A percentile compares a stretch with the other conserved stretches of the same genome.
These are phyloP conservation scores for Chlorella sp. DNA, from an alignment of 139 green algal genomes.

Conservation along the genomic window DNA sequence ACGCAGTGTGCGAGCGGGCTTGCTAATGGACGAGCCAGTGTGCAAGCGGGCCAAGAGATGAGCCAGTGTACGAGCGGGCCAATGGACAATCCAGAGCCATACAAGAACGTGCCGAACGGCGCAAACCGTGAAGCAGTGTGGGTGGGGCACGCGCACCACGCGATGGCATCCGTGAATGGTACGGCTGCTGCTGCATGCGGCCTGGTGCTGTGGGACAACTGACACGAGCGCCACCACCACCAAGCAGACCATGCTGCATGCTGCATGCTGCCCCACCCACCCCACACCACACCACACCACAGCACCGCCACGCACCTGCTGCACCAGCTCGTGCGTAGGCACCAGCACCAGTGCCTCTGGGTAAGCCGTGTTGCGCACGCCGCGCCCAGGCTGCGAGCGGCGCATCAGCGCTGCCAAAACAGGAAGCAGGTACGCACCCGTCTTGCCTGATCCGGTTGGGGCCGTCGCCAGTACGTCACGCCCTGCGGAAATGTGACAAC, in stretches of 20 bases:
- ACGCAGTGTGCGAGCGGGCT: not conserved
- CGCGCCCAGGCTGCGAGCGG: not conserved
- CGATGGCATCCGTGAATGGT: too few relatives aligned
- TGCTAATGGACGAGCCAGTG: not conserved
- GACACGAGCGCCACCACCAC: too few relatives aligned
- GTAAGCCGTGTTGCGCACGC: constrained; percentile 19
- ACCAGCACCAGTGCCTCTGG: constrained; percentile 47
- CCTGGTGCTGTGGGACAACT: too few relatives aligned
- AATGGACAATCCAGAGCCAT: not conserved
- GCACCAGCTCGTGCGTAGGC: constrained; percentile 67
- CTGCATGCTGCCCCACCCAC: too few relatives aligned
- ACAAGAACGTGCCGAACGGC: too few relatives aligned
- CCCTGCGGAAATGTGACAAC: constrained; percentile 18
- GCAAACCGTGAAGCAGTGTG: too few relatives aligned
- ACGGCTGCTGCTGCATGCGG: too few relatives aligned
- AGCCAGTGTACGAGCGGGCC: not conserved
- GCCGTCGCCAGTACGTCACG: constrained; percentile 38
- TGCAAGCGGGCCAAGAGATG: not conserved
- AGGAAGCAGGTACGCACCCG: constrained; percentile 40
- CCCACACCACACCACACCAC: too few relatives aligned
- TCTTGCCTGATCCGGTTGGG: constrained; percentile 42
- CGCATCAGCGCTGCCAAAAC: constrained; percentile 21
- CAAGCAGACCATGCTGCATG: too few relatives aligned
- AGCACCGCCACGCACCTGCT: constrained; percentile 60
- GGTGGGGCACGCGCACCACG: not conserved